Conservation (phyloP, 192 early-diverging fungal species). For the Entomortierella beljakovae region DNA sequence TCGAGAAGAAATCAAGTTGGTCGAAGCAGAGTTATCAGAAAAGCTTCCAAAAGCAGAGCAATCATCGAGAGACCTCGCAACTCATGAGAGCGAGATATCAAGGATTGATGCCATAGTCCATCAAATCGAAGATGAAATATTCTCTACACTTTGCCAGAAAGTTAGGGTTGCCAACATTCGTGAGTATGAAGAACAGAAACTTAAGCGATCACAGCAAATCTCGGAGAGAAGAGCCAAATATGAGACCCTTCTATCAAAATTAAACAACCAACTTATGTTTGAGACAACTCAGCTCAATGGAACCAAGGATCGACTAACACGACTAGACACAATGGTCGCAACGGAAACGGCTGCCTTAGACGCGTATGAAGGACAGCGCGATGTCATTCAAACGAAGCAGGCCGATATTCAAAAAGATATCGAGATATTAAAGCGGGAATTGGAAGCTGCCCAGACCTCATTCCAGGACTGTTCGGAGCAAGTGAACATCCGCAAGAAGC, state of each 20-base stretch:
- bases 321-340: conserved; percentile 62
- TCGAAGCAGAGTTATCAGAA: conserved; percentile 56
- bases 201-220: conserved; percentile 75
- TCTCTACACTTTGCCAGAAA: conserved; percentile 81
- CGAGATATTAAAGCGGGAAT: conserved; percentile 58
- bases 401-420: conserved; percentile 63
- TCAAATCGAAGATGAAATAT: conserved; percentile 73
- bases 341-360: conserved; percentile 54
- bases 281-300: conserved; percentile 78
- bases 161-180: conserved; percentile 84
- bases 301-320: conserved; percentile 68
- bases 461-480: conserved; percentile 68
- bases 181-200: conserved; percentile 86
- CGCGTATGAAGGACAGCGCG: conserved; percentile 43
- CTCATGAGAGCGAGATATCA: conserved; percentile 53
- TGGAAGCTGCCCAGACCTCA: conserved; percentile 59
- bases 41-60: conserved; percentile 35
- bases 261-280: conserved; percentile 84
- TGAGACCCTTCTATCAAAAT: conserved; percentile 78
- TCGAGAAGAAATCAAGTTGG: conserved; percentile 66
- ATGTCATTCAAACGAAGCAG: conserved; percentile 55
- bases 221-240: conserved; percentile 83
- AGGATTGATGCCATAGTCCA: conserved; percentile 58
- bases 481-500: conserved; percentile 68
- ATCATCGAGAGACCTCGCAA: conserved; percentile 39